phyloP scores from a whole-genome alignment of 2,329 filamentous ascomycete species.

The Myotisia sp. region DNA sequence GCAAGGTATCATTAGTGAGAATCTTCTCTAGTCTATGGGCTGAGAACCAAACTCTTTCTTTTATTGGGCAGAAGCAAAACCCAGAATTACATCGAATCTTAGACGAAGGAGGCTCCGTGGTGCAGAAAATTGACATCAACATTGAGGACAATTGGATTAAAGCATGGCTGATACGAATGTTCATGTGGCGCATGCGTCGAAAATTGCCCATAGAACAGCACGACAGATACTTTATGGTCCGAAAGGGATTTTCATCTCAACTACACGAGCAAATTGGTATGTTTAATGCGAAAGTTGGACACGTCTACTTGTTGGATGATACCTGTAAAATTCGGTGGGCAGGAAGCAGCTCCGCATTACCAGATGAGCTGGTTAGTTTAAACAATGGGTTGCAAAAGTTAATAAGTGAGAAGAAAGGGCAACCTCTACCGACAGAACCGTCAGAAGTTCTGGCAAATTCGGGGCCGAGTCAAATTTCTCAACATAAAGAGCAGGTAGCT shows the following conservation, averaged over 20 bases:
- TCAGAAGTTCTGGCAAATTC: neutral
- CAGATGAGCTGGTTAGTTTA: slow-evolving; percentile 28
- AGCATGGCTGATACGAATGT: slow-evolving; percentile 42
- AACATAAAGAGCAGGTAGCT: neutral
- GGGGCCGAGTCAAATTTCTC: neutral
- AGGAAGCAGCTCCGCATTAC: slow-evolving; percentile 46
- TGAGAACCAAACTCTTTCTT: slow-evolving; percentile 61
- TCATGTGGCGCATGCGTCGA: slow-evolving; percentile 37
- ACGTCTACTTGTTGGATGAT: slow-evolving; percentile 79
- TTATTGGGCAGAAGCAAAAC: slow-evolving; percentile 52
- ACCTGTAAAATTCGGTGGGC: slow-evolving; percentile 90
- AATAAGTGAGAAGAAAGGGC: slow-evolving; percentile 28
- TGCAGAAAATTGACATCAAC: slow-evolving; percentile 76
- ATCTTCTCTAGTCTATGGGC: slow-evolving; percentile 79
- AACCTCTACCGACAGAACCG: no score
- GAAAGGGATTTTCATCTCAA: slow-evolving; percentile 41
- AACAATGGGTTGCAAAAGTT: slow-evolving; percentile 30
- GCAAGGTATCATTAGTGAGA: slow-evolving; percentile 62
- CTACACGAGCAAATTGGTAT: slow-evolving; percentile 49
- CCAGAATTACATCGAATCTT: slow-evolving; percentile 53
- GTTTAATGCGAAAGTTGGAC: slow-evolving; percentile 83
- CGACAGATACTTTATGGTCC: slow-evolving; percentile 45
- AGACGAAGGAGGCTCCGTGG: slow-evolving; percentile 35
- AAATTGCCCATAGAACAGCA: slow-evolving; percentile 38
- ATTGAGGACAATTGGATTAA: slow-evolving; percentile 65